Conservation (phyloP, 257 asterid genomes). For the Fraxinus quadrangulata region DNA sequence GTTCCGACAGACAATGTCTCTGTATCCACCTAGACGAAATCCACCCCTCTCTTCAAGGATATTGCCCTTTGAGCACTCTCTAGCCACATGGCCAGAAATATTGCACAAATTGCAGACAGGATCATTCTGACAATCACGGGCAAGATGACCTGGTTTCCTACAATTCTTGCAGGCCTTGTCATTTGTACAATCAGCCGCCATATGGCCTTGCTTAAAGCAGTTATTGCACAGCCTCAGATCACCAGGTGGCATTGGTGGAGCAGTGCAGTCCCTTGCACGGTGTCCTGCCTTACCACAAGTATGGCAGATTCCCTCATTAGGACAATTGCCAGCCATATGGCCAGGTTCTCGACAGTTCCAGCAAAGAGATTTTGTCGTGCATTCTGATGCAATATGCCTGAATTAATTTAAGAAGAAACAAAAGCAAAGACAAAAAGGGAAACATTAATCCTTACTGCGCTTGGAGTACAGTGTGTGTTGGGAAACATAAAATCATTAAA, state of each 20-base stretch:
- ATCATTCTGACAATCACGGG: conserved; percentile 67
- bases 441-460: not conserved
- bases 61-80: conserved; percentile 72
- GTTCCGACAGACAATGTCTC: conserved; percentile 71
- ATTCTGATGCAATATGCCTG: conserved; percentile 79
- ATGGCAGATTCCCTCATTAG: conserved; percentile 83
- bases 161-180: conserved; percentile 89
- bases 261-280: conserved; percentile 71
- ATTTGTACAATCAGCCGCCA: conserved; percentile 71
- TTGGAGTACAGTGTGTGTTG: too few relatives aligned
- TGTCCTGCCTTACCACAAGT: conserved; percentile 85
- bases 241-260: conserved; percentile 63
- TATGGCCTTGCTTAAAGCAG: conserved; percentile 85
- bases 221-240: conserved; percentile 78
- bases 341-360: conserved; percentile 92
- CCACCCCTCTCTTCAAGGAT: conserved; percentile 55
- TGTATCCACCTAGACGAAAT: conserved; percentile 27
- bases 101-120: conserved; percentile 78
- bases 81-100: conserved; percentile 64
- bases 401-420: conserved; percentile 12
- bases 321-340: conserved; percentile 76
- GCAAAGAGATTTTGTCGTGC: conserved; percentile 72
- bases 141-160: conserved; percentile 71
- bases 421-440: conserved; percentile 10
- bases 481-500: too few relatives aligned